phyloP scores from a whole-genome alignment of 225 moss, liverwort and hornwort genomes.

The Takakia lepidozioides region DNA sequence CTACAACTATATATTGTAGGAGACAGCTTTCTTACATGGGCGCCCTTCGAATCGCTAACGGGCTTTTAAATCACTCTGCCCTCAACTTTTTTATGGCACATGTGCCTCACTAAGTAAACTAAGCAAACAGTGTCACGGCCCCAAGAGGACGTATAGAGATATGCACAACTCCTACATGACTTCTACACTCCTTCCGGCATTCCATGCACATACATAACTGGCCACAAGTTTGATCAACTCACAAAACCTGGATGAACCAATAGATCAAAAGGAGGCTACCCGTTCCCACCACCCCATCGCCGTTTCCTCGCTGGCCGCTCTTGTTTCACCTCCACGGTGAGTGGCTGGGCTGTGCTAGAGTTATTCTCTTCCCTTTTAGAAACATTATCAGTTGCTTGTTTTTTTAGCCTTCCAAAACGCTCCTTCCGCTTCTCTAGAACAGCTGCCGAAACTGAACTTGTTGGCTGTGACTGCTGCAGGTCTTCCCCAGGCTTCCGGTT shows the following conservation, averaged over 20 bases:
- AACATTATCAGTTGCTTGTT: conserved; percentile 49
- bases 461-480: conserved; percentile 26
- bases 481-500: conserved; percentile 33
- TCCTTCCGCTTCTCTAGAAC: conserved; percentile 75
- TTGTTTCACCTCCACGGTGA: conserved; percentile 81
- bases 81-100: background rate
- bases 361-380: conserved; percentile 48
- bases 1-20: conserved; percentile 1
- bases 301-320: conserved; percentile 94
- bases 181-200: conserved; percentile 1
- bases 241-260: background rate
- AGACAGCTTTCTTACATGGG: background rate
- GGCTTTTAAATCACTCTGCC: background rate
- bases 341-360: conserved; percentile 33
- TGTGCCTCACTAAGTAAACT: background rate
- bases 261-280: conserved; percentile 19
- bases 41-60: background rate
- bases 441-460: conserved; percentile 45
- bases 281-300: conserved; percentile 75
- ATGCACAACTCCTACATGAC: background rate
- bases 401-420: conserved; percentile 65
- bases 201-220: background rate
- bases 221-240: background rate
- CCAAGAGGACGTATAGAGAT: no score
- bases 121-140: no score